These are phyloP conservation scores for Grigorovia transvaalensis DNA, from an alignment of 805 yeast genomes.

Conservation along the genomic window DNA sequence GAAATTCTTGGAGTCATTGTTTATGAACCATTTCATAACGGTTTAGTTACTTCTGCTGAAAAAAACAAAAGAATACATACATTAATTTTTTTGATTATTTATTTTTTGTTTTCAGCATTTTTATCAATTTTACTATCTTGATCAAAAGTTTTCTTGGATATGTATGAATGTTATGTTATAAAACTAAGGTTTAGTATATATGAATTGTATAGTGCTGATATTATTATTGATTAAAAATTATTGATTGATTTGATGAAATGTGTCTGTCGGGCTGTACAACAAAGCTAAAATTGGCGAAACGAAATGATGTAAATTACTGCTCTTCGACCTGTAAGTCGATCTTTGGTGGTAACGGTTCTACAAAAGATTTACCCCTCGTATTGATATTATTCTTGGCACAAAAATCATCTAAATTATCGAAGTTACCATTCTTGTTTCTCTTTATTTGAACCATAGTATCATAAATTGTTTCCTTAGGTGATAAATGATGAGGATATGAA, in stretches of 20 bases:
- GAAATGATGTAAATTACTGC: not conserved
- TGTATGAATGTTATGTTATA: no score
- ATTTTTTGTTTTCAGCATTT: not conserved
- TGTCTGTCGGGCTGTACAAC: no score
- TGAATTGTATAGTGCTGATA: not conserved
- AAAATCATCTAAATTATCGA: conserved; percentile 14
- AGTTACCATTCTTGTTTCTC: conserved; percentile 18
- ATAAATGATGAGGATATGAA: conserved; percentile 7
- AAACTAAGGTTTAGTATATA: not conserved
- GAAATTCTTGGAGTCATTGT: not conserved
- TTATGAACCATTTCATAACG: not conserved
- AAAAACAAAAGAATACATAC: no score
- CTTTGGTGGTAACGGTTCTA: conserved; percentile 15
- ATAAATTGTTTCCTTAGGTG: conserved; percentile 10
- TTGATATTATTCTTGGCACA: conserved; percentile 12
- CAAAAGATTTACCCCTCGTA: conserved; percentile 15
- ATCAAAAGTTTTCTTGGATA: no score
- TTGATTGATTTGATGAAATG: not conserved
- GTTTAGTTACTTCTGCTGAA: not conserved
- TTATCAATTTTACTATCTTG: not conserved
- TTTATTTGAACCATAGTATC: conserved; percentile 23
- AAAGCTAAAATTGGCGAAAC: no score
- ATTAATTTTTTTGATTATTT: not conserved
- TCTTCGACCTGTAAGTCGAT: conserved; percentile 11
- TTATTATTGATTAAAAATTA: no score